A percentile compares a stretch with the other conserved stretches of the same genome.
phyloP scores from a whole-genome alignment of 352 stramenopile genomes.

The Globisporangium abappressorium region DNA sequence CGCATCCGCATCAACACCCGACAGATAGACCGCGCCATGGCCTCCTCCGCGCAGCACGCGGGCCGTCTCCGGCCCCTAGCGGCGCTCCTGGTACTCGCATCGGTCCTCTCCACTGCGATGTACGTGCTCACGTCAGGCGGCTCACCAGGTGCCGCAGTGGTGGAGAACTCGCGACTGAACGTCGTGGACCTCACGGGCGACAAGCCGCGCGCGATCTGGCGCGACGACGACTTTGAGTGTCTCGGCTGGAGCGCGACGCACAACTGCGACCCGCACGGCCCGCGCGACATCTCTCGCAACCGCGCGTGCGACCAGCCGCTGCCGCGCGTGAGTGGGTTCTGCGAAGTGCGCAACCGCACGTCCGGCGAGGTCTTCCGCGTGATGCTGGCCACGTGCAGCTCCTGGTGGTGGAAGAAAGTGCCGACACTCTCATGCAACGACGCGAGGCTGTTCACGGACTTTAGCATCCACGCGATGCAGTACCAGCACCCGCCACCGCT shows the following conservation, averaged over 20 bases:
- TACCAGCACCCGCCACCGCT: conserved; percentile 26
- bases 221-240: conserved; percentile 62
- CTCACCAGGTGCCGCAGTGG: background rate
- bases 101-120: background rate
- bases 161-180: conserved; percentile 34
- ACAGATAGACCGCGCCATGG: background rate
- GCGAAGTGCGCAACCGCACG: conserved; percentile 59
- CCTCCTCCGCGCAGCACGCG: background rate
- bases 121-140: background rate
- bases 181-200: conserved; percentile 33
- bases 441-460: conserved; percentile 55
- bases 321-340: conserved; percentile 49
- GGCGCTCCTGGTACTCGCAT: conserved; percentile 9
- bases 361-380: conserved; percentile 45
- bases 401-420: conserved; percentile 55
- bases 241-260: conserved; percentile 69
- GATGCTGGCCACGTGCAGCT: conserved; percentile 67
- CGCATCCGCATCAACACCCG: background rate
- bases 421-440: conserved; percentile 53
- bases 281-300: conserved; percentile 35
- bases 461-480: conserved; percentile 40
- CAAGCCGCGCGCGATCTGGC: conserved; percentile 38
- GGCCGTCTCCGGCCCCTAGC: background rate
- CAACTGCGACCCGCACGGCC: conserved; percentile 54
- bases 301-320: conserved; percentile 39